Base-by-base conservation (phyloP, 169 alveolate genomes). In the Plasmodium gaboni region DNA sequence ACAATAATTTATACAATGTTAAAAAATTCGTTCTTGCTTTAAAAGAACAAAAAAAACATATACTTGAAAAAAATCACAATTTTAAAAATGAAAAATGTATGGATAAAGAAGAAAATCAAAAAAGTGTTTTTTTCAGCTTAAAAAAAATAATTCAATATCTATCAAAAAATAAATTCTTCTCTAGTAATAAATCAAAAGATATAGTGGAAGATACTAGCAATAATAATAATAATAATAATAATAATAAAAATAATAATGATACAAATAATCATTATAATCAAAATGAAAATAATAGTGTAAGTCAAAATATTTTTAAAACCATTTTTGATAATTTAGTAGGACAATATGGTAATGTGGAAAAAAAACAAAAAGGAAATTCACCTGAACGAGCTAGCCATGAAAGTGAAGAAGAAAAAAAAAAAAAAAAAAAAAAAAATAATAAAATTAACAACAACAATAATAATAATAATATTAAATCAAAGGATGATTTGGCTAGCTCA, bases 291-390 rank as follows among this genome's bases (percentile, higher is more conserved):
- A 24, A 26, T 48, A 8, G 9, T 32, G 61, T 19, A 19, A 64
- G 26, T 15, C 64, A 17, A n/a, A 68, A 28, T 26, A 26, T 74
- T 42, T 74, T 74, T 74, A 74, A 74, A 19, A 74, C 74, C n/a
- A 22, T 60, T 44, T 74, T 74, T 61, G 88, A 51, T 12, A 74
- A 19, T 22, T 12, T 15, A 24, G 32, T 3, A 28, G 73, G 32
- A 19, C 64, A 51, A 24, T 38, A 13, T 55, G 13, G 50, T 42
- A 67, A 22, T 60, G 5, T 7, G 26, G 65, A 59, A 59, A 65
- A 59, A 48, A 71, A 26, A 46, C 42, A 12, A 10, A 38, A 1
- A 17, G 19, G 13, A 61, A 12, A 61, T 2, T 15, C 13, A 26
- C 46, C 15, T 61, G 42, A n/a, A 61, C 7, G 13, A 6, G 70